These are phyloP conservation scores for Melanopsichium pennsylvanicum DNA, from an alignment of 1,284 basidiomycete genomes.

Conservation along the genomic window DNA sequence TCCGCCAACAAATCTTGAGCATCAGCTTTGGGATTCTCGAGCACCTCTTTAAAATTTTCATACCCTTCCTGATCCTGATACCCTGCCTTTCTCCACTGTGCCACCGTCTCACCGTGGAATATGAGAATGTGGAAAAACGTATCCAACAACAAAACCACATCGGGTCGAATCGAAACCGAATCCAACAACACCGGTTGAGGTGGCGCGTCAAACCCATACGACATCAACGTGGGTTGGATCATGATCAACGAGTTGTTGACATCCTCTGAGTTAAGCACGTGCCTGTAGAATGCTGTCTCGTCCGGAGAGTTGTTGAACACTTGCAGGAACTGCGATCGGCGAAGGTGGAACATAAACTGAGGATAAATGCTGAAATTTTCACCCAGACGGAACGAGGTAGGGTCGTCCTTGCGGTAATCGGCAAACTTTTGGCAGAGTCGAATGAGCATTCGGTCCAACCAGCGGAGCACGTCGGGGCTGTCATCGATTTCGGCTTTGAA, in stretches of 20 bases:
- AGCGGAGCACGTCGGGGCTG: conserved; percentile 92
- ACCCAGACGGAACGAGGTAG: conserved; percentile 86
- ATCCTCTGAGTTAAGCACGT: conserved; percentile 95
- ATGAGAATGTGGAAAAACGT: conserved; percentile 99
- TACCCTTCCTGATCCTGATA: conserved; percentile 99
- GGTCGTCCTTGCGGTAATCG: conserved; percentile 98
- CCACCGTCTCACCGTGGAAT: conserved; percentile 97
- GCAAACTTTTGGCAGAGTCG: conserved; percentile 99
- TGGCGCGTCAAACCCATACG: conserved; percentile 88
- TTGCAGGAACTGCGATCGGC: conserved; percentile 96
- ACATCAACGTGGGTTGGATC: conserved; percentile 99
- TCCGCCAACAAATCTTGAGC: conserved; percentile 85
- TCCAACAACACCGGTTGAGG: conserved; percentile 95
- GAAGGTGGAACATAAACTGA: conserved; percentile 99
- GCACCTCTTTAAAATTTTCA: conserved; percentile 95
- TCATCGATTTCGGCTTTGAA: conserved; percentile 99
- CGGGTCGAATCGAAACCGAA: conserved; percentile 95
- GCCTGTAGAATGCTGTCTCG: conserved; percentile 98
- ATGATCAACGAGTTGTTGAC: conserved; percentile 99
- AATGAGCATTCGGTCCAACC: conserved; percentile 99
- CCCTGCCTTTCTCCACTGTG: conserved; percentile 98
- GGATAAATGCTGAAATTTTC: conserved; percentile 99
- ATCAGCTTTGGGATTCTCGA: conserved; percentile 79
- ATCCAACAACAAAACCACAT: conserved; percentile 96
- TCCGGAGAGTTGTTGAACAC: conserved; percentile 99